Evolutionary conservation across 2,329 filamentous ascomycete genomes (phyloP), one percentile per base, ranked within the genome.

Genomic region (Xylaria hypoxylon): DNA sequence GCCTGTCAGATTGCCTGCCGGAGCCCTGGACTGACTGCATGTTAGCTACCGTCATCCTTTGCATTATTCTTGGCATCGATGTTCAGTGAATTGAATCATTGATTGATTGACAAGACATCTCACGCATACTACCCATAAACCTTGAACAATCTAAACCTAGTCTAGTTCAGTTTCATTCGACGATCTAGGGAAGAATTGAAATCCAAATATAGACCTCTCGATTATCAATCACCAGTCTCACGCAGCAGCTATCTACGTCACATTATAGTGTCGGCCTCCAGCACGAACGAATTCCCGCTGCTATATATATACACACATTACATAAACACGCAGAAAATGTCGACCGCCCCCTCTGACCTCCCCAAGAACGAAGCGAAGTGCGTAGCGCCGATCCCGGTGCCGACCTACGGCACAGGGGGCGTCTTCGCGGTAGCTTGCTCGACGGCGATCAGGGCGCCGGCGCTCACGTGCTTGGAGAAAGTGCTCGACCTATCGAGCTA

Each of bases 321-420:
- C 35, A 13, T 15, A 38, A 10, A 13, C 35, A 38, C 11, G 5
- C 35, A 38, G n/a, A 69, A 45, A 42, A 67, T 69, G 64, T 57
- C 67, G 35, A 48, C 19, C 28, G 58, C 64, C 6, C 64, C 64
- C 57, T 3, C 64, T 15, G 31, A 59, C 53, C 65, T 70, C 58
- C 62, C 68, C 8, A 38, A 31, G 5, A 17, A 60, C 62, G 11
- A 33, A 5, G 42, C 61, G 3, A 53, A 65, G 28, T 45, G 47
- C 51, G 35, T 65, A 2, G 5, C 63, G 19, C 68, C 68, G 8
- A 65, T 68, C 62, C 59, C 68, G 11, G 68, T 70, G 7, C 68
- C 68, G 0, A 67, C 68, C 0, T 19, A 64, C 66, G 68, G 68
- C 3, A 5, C 63, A 0, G 61, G 66, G 17, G 68, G 68, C 31